Percentiles rank a stretch among this genome's conserved stretches.
These are phyloP conservation scores for Artemisia tridentata DNA, from an alignment of 129 eudicot genomes.

Conservation along the genomic window DNA sequence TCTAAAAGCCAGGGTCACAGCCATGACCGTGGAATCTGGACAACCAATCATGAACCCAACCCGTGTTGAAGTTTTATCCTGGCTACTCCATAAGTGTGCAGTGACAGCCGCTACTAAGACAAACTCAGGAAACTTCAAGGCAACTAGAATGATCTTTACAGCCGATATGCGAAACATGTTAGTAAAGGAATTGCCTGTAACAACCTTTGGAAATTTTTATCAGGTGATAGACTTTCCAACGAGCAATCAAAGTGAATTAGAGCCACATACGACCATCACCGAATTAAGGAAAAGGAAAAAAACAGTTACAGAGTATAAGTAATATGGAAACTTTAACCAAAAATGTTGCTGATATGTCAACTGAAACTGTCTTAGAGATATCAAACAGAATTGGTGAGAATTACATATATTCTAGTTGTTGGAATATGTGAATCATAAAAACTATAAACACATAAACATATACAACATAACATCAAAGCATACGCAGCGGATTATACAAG, in stretches of 20 bases:
- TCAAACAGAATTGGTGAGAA: neutral
- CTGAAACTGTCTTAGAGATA: neutral
- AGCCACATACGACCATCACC: neutral
- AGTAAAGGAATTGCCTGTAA: neutral
- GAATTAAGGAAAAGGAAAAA: neutral
- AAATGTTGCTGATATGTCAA: neutral
- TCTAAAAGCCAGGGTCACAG: too few relatives aligned
- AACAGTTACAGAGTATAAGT: neutral
- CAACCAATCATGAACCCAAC: too few relatives aligned
- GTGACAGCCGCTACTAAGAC: too few relatives aligned
- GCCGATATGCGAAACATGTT: neutral
- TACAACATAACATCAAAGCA: too few relatives aligned
- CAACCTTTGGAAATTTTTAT: neutral
- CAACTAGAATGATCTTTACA: neutral
- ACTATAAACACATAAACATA: too few relatives aligned
- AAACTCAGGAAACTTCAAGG: too few relatives aligned
- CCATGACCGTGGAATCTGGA: too few relatives aligned
- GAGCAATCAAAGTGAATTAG: neutral
- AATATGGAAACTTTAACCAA: neutral
- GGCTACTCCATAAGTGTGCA: too few relatives aligned
- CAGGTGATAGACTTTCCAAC: neutral
- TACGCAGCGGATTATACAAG: too few relatives aligned
- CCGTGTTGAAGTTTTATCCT: too few relatives aligned
- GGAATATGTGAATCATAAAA: too few relatives aligned
- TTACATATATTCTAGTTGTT: neutral